Evolutionary conservation across 805 yeast genomes (phyloP).

Genomic region (Candida suzukii): DNA sequence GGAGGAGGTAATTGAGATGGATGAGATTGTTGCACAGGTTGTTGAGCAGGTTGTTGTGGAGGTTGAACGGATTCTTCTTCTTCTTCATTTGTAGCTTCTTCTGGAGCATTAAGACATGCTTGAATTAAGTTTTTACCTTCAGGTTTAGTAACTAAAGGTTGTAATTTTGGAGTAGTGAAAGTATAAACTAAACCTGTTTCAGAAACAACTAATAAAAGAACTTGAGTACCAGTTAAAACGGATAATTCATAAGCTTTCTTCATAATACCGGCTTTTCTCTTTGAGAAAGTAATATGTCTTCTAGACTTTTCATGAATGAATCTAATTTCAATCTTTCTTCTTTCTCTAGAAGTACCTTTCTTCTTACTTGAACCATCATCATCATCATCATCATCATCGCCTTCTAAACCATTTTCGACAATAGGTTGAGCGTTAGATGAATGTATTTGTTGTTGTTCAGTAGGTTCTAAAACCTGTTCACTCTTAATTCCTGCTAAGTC

Average conservation of each 20-base stretch:
- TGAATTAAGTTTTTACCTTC: constrained; percentile 97
- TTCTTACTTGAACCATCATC: constrained; percentile 40
- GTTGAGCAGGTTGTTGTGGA: constrained; percentile 20
- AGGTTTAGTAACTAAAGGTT: constrained; percentile 93
- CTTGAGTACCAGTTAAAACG: constrained; percentile 96
- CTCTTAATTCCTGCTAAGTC: constrained; percentile 13
- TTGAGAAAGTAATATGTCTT: constrained; percentile 95
- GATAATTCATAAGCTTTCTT: constrained; percentile 98
- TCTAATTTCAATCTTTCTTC: constrained; percentile 92
- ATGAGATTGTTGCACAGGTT: constrained; percentile 12
- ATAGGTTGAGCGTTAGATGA: constrained; percentile 16
- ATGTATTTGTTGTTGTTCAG: constrained; percentile 9
- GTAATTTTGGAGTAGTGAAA: constrained; percentile 97
- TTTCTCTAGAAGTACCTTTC: constrained; percentile 35
- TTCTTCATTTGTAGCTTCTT: constrained; percentile 59
- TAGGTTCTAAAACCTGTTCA: constrained; percentile 15
- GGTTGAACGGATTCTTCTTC: constrained; percentile 32
- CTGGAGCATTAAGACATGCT: constrained; percentile 97
- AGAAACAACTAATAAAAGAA: constrained; percentile 84
- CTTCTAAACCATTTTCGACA: background rate
- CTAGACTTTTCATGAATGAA: constrained; percentile 96
- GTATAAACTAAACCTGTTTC: constrained; percentile 99
- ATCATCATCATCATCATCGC: constrained; percentile 40
- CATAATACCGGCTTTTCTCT: constrained; percentile 98
- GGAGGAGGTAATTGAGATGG: constrained; percentile 11